A percentile compares a stretch with the other conserved stretches of the same genome.
These are phyloP conservation scores for Pythium scleroteichum DNA, from an alignment of 352 stramenopile genomes.

Conservation along the genomic window DNA sequence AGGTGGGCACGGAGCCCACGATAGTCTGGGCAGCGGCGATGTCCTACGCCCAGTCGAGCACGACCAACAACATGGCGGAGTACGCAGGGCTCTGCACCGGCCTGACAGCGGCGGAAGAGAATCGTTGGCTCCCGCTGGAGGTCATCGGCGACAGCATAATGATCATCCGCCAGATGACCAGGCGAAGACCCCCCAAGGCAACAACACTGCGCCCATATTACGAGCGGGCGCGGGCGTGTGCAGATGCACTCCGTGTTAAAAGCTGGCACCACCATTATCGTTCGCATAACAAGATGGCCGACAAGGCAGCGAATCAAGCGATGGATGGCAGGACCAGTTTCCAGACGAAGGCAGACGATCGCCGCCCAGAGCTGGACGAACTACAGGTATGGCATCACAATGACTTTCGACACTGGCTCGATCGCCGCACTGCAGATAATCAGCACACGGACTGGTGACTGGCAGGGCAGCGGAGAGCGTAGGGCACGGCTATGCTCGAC, in stretches of 20 bases:
- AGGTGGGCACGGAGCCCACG: not conserved
- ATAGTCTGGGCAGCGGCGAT: slow-evolving; percentile 6
- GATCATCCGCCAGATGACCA: slow-evolving; percentile 8
- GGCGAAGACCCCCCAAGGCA: not conserved
- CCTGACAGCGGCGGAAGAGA: not conserved
- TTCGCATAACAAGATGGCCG: slow-evolving; percentile 9
- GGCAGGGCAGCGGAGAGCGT: no score
- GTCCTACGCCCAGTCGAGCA: not conserved
- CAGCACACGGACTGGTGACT: no score
- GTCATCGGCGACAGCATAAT: slow-evolving; percentile 18
- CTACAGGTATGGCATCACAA: no score
- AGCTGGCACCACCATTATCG: slow-evolving; percentile 4
- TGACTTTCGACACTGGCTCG: no score
- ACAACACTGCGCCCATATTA: not conserved
- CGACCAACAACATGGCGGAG: slow-evolving; percentile 19
- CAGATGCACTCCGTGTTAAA: not conserved
- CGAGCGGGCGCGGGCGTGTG: not conserved
- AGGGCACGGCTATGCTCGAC: no score
- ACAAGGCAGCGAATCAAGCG: not conserved
- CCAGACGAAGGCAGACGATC: no score
- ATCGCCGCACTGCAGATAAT: no score
- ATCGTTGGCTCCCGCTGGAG: slow-evolving; percentile 4
- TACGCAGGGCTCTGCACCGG: slow-evolving; percentile 8
- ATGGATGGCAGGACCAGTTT: slow-evolving; percentile 1
- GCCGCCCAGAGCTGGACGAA: no score